Evolutionary conservation across 805 yeast species (phyloP).

Genomic region (Helenozyma baotianmanensis): DNA sequence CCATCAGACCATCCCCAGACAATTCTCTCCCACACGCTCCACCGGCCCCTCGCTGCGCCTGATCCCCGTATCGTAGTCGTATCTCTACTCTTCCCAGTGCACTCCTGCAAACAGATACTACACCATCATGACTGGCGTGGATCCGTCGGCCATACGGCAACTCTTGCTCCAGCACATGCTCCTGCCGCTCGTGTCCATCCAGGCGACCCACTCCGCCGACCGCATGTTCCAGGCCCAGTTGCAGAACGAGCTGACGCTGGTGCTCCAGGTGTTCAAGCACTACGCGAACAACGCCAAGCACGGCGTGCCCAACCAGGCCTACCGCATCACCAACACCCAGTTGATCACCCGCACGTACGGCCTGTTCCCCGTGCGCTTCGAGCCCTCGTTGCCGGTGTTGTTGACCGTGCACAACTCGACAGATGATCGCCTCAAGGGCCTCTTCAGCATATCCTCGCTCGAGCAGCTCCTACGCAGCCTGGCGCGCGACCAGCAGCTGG

Average conservation of each 20-base stretch:
- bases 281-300: slow-evolving; percentile 53
- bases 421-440: slow-evolving; percentile 15
- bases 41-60: no score
- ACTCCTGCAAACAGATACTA: no score
- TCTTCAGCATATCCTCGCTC: slow-evolving; percentile 36
- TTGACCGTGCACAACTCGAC: slow-evolving; percentile 26
- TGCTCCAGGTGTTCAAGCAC: slow-evolving; percentile 47
- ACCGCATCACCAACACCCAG: slow-evolving; percentile 49
- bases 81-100: no score
- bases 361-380: slow-evolving; percentile 55
- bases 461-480: slow-evolving; percentile 23
- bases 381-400: slow-evolving; percentile 36
- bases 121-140: no score
- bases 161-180: slow-evolving; percentile 42
- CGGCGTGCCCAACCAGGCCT: slow-evolving; percentile 34
- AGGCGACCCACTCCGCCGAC: slow-evolving; percentile 45
- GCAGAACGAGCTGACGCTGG: slow-evolving; percentile 29
- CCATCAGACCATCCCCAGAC: no score
- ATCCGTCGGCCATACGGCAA: slow-evolving; percentile 38
- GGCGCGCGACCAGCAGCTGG: neutral
- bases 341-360: slow-evolving; percentile 45
- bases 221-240: slow-evolving; percentile 38
- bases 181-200: slow-evolving; percentile 50
- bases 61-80: no score
- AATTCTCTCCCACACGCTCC: no score